These are phyloP conservation scores for Pichia occidentalis DNA, from an alignment of 805 yeast genomes.

Conservation along the genomic window DNA sequence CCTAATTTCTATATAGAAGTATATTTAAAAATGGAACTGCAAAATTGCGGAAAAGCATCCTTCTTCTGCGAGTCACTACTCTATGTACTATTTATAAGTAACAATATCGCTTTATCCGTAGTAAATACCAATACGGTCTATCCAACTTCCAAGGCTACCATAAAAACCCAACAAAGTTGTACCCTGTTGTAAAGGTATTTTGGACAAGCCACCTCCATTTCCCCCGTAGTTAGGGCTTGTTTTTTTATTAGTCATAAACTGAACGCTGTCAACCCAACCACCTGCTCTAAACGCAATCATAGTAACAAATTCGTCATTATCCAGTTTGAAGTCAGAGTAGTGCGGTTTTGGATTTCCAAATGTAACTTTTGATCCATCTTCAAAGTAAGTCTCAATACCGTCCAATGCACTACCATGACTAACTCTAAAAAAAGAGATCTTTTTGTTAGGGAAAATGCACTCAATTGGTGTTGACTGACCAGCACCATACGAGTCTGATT, in stretches of 20 bases:
- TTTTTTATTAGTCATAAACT: constrained; percentile 59
- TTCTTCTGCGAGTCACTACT: too few relatives aligned
- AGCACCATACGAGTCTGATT: constrained; percentile 24
- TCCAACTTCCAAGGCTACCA: constrained; percentile 67
- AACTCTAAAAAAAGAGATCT: constrained; percentile 48
- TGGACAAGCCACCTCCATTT: constrained; percentile 52
- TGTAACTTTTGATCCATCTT: constrained; percentile 19
- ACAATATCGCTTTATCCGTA: constrained; percentile 33
- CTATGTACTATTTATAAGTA: too few relatives aligned
- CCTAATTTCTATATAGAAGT: neutral
- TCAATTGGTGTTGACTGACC: constrained; percentile 15
- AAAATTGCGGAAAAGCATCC: too few relatives aligned
- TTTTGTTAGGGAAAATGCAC: constrained; percentile 16
- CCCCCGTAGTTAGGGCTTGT: constrained; percentile 60
- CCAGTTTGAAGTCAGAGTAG: constrained; percentile 51
- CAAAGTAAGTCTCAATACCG: constrained; percentile 57
- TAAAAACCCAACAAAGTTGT: constrained; percentile 58
- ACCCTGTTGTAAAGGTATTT: constrained; percentile 60
- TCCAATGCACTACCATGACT: constrained; percentile 76
- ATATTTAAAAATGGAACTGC: too few relatives aligned
- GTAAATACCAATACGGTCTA: constrained; percentile 64
- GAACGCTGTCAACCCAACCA: constrained; percentile 85
- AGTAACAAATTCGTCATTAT: constrained; percentile 49
- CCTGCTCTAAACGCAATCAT: constrained; percentile 69
- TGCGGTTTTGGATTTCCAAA: constrained; percentile 50